A percentile compares a stretch with the other conserved stretches of the same genome.
phyloP scores from a whole-genome alignment of 2,329 filamentous ascomycete species.

The Diaporthe sp. region DNA sequence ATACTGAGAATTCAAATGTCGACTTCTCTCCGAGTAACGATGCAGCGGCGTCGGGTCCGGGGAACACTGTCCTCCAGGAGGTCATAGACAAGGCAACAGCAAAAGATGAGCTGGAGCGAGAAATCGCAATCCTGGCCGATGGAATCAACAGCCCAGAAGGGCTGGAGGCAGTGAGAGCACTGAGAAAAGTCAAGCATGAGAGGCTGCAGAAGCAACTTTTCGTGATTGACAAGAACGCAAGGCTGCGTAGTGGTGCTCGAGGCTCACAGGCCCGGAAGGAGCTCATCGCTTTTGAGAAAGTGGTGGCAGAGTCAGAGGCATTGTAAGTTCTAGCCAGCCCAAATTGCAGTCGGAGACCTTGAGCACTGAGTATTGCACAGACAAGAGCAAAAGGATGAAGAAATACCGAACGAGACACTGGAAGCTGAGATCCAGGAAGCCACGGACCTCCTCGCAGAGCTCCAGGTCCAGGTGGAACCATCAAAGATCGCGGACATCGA shows the following conservation, averaged over 20 bases:
- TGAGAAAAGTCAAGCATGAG: conserved; percentile 73
- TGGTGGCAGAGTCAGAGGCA: conserved; percentile 68
- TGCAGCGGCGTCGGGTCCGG: conserved; percentile 32
- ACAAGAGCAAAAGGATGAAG: conserved; percentile 63
- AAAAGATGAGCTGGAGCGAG: conserved; percentile 68
- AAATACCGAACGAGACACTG: conserved; percentile 68
- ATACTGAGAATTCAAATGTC: conserved; percentile 50
- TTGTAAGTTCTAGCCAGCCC: conserved; percentile 54
- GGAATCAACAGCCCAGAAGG: conserved; percentile 71
- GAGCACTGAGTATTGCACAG: conserved; percentile 46
- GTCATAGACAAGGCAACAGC: conserved; percentile 74
- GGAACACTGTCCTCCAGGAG: conserved; percentile 70
- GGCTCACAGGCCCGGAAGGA: conserved; percentile 83
- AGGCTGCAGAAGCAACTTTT: conserved; percentile 74
- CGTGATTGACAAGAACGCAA: conserved; percentile 79
- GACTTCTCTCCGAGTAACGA: conserved; percentile 44
- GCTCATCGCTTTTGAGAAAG: conserved; percentile 76
- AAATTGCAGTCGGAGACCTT: background rate
- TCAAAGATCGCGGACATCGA: conserved; percentile 75
- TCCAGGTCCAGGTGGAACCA: conserved; percentile 77
- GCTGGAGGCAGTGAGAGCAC: conserved; percentile 68
- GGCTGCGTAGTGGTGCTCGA: conserved; percentile 79
- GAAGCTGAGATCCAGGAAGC: conserved; percentile 78
- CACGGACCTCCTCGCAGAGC: conserved; percentile 75
- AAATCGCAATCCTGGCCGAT: conserved; percentile 70